phyloP scores from a whole-genome alignment of 371 early-diverging fungal species.

The Mortierella sp. region DNA sequence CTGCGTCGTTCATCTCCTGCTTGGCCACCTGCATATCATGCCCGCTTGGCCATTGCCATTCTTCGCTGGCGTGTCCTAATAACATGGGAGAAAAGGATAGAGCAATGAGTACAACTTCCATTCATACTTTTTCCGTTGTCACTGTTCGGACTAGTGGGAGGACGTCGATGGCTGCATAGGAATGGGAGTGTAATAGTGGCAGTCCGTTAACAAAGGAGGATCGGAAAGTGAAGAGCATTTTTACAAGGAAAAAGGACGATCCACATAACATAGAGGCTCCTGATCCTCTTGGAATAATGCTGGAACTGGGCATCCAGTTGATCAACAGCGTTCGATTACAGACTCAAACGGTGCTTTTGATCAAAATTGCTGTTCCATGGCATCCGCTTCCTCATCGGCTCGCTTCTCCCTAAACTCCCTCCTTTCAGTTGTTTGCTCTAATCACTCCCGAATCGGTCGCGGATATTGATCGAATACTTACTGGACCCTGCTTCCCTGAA shows the following conservation, averaged over 20 bases:
- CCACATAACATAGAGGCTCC: conserved; percentile 2
- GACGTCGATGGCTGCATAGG: too few species aligned
- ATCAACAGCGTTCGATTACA: conserved; percentile 19
- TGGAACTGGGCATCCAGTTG: conserved; percentile 24
- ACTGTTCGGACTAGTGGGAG: too few species aligned
- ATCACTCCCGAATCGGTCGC: conserved; percentile 12
- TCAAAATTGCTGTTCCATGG: conserved; percentile 12
- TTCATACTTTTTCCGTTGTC: too few species aligned
- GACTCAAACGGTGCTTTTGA: conserved; percentile 18
- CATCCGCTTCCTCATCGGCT: conserved; percentile 8
- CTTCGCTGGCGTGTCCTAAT: too few species aligned
- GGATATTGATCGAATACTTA: conserved; percentile 13
- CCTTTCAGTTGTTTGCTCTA: conserved; percentile 1
- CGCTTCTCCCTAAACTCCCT: conserved; percentile 7
- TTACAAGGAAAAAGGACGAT: not conserved
- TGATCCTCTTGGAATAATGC: conserved; percentile 15
- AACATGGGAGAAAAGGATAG: too few species aligned
- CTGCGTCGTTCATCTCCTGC: too few species aligned
- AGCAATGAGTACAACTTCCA: too few species aligned
- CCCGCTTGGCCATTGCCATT: too few species aligned
- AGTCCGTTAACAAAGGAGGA: not conserved
- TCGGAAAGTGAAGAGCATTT: conserved; percentile 6
- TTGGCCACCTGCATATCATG: too few species aligned
- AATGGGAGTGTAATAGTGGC: not conserved
- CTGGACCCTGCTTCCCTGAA: conserved; percentile 10